Evolutionary conservation across 2,329 filamentous ascomycete species (phyloP).

Genomic region (Teratosphaeria viscida): DNA sequence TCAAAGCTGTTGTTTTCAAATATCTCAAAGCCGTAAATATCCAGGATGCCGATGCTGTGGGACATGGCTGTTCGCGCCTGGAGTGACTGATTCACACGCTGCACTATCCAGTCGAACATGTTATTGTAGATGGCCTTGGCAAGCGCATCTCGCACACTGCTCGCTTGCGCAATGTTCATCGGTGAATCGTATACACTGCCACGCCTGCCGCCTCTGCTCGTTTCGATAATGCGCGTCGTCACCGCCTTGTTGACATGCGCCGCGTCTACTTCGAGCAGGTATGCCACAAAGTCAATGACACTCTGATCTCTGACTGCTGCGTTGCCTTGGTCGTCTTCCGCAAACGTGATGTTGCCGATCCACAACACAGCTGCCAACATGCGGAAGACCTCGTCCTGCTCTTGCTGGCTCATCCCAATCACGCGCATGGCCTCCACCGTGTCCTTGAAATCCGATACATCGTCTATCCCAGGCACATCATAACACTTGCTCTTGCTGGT

Average conservation of each 20-base stretch:
- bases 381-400: constrained; percentile 94
- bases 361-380: constrained; percentile 87
- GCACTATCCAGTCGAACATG: constrained; percentile 96
- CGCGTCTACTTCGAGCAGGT: constrained; percentile 79
- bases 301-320: constrained; percentile 79
- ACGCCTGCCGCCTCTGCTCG: constrained; percentile 53
- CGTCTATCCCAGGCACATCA: constrained; percentile 89
- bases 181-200: constrained; percentile 64
- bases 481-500: constrained; percentile 90
- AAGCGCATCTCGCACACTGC: constrained; percentile 77
- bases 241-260: constrained; percentile 74
- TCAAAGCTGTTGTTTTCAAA: constrained; percentile 99
- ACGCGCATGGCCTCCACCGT: constrained; percentile 90
- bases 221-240: constrained; percentile 76
- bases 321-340: constrained; percentile 80
- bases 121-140: constrained; percentile 96
- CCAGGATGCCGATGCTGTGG: constrained; percentile 89
- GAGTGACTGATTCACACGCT: constrained; percentile 79
- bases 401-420: constrained; percentile 75
- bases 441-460: constrained; percentile 77
- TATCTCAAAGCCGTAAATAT: constrained; percentile 99
- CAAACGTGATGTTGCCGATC: constrained; percentile 88
- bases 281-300: constrained; percentile 88
- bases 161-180: constrained; percentile 77
- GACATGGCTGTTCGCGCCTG: constrained; percentile 63